phyloP scores from a whole-genome alignment of 2,329 filamentous ascomycete species.

The Hypoxylon sp. region DNA sequence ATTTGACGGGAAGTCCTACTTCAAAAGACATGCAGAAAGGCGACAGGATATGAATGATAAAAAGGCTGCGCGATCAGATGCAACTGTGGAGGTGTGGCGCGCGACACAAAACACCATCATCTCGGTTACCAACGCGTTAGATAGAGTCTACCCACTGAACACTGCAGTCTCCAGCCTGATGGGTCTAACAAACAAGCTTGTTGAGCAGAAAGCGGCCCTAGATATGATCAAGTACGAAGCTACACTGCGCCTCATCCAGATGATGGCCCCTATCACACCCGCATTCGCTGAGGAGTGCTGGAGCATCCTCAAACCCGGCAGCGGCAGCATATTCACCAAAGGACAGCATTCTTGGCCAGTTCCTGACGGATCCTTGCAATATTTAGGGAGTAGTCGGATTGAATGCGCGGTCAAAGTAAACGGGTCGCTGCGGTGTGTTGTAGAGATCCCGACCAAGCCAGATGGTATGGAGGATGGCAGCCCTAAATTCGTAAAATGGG shows the following conservation, averaged over 20 bases:
- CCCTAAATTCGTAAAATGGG: conserved; percentile 68
- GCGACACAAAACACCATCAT: conserved; percentile 76
- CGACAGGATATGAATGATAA: conserved; percentile 53
- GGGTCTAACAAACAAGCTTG: conserved; percentile 80
- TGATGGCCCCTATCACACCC: conserved; percentile 85
- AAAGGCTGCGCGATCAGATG: conserved; percentile 59
- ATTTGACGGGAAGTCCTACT: conserved; percentile 55
- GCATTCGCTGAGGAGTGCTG: conserved; percentile 87
- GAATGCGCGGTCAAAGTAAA: conserved; percentile 82
- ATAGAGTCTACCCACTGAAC: conserved; percentile 82
- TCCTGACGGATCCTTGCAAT: conserved; percentile 65
- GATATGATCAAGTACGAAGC: conserved; percentile 65
- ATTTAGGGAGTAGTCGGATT: conserved; percentile 66
- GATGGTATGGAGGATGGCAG: conserved; percentile 55
- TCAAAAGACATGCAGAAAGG: conserved; percentile 55
- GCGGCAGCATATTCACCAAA: conserved; percentile 59
- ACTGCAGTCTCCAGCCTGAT: conserved; percentile 88
- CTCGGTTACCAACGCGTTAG: conserved; percentile 77
- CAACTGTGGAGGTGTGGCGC: conserved; percentile 71
- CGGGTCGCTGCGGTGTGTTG: conserved; percentile 79
- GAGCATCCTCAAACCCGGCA: conserved; percentile 67
- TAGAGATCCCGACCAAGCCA: conserved; percentile 72
- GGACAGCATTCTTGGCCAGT: conserved; percentile 71
- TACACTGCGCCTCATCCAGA: conserved; percentile 72
- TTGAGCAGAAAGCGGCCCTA: conserved; percentile 62